These are phyloP conservation scores for Magnusiomyces suaveolens DNA, from an alignment of 1,139 yeast species.

Conservation along the genomic window DNA sequence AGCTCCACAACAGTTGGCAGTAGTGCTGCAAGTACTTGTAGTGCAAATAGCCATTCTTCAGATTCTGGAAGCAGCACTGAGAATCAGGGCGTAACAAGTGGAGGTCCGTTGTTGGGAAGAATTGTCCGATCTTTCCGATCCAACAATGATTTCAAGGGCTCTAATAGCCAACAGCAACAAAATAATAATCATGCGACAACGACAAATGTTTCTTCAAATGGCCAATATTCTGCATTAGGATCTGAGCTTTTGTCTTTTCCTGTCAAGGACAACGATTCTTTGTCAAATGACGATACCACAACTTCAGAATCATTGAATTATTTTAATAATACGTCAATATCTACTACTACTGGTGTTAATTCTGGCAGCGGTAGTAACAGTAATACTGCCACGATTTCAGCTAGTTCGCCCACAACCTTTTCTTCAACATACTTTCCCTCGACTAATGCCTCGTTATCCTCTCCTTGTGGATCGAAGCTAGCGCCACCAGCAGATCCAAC, in stretches of 20 bases:
- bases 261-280: neutral
- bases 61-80: neutral
- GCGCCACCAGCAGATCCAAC: neutral
- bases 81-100: neutral
- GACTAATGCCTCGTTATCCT: neutral
- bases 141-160: neutral
- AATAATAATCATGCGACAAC: neutral
- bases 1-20: neutral
- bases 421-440: neutral
- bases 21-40: neutral
- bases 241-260: neutral
- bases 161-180: neutral
- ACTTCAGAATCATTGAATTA: neutral
- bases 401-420: neutral
- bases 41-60: neutral
- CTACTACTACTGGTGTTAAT: neutral
- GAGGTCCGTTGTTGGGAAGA: slow-evolving; percentile 7
- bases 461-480: neutral
- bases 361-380: neutral
- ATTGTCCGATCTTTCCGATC: slow-evolving; percentile 5
- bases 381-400: neutral
- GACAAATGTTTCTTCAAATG: neutral
- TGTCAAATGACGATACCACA: neutral
- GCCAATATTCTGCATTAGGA: neutral
- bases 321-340: neutral